Percentiles rank a stretch among this genome's conserved stretches.
phyloP scores from a whole-genome alignment of 768 basidiomycete genomes.

The Dendrothele bispora region DNA sequence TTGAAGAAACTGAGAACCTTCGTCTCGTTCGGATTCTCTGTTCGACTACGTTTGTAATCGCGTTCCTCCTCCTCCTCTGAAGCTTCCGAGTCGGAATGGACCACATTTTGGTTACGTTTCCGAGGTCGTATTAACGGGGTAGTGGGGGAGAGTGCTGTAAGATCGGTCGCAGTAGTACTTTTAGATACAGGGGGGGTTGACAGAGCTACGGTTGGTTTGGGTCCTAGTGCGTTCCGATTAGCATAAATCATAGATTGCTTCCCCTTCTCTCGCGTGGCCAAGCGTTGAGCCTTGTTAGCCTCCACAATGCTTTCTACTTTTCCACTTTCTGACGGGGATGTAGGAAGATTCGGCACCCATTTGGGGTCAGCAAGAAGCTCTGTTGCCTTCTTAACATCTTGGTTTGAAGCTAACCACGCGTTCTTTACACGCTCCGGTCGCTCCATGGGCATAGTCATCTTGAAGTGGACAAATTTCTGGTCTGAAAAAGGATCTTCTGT shows the following conservation, averaged over 20 bases:
- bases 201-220: conserved; percentile 28
- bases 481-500: conserved; percentile 23
- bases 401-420: conserved; percentile 67
- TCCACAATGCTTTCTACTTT: conserved; percentile 74
- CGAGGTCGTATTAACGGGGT: conserved; percentile 45
- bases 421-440: conserved; percentile 46
- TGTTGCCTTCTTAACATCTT: conserved; percentile 62
- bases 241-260: conserved; percentile 85
- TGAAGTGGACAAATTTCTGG: conserved; percentile 55
- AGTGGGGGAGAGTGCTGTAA: conserved; percentile 30
- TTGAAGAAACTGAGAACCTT: conserved; percentile 73
- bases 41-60: conserved; percentile 26
- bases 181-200: conserved; percentile 42
- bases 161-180: conserved; percentile 35
- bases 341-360: conserved; percentile 45
- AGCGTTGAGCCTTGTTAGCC: conserved; percentile 64
- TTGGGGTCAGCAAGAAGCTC: conserved; percentile 53
- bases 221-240: conserved; percentile 55
- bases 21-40: conserved; percentile 40
- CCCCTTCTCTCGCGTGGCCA: conserved; percentile 69
- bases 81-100: conserved; percentile 60
- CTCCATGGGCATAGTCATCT: conserved; percentile 58
- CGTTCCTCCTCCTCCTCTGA: conserved; percentile 47
- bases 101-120: conserved; percentile 56
- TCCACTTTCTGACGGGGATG: conserved; percentile 38